These are phyloP conservation scores for Podospora fimiseda DNA, from an alignment of 495 filamentous ascomycete genomes.

Conservation along the genomic window DNA sequence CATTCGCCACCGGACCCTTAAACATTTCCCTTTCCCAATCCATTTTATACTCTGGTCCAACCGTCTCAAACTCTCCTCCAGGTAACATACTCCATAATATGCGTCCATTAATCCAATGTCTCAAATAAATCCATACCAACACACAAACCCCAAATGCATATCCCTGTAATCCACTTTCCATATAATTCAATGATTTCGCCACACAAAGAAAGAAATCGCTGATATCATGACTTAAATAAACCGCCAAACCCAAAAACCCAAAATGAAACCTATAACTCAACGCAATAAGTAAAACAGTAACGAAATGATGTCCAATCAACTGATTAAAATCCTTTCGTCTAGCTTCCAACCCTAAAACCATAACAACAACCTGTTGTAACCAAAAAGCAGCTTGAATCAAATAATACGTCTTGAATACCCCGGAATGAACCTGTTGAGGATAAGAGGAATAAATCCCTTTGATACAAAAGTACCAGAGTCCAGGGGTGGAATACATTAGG, in stretches of 20 bases:
- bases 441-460: background rate
- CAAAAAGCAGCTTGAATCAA: background rate
- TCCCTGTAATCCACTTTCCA: background rate
- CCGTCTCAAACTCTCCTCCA: background rate
- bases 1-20: background rate
- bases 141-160: background rate
- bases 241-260: background rate
- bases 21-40: background rate
- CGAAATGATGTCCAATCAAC: background rate
- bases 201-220: background rate
- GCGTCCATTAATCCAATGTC: background rate
- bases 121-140: background rate
- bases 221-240: background rate
- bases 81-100: background rate
- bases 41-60: background rate
- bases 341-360: background rate
- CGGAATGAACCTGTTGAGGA: background rate
- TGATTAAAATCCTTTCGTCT: background rate
- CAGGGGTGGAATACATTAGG: background rate
- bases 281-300: background rate
- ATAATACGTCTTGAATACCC: background rate
- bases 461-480: background rate
- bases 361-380: background rate
- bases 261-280: background rate
- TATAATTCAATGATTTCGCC: background rate